A percentile compares a stretch with the other conserved stretches of the same genome.
These are phyloP conservation scores for Xenosphaeropsis pyriputrescens DNA, from an alignment of 2,329 filamentous ascomycete species.

Conservation along the genomic window DNA sequence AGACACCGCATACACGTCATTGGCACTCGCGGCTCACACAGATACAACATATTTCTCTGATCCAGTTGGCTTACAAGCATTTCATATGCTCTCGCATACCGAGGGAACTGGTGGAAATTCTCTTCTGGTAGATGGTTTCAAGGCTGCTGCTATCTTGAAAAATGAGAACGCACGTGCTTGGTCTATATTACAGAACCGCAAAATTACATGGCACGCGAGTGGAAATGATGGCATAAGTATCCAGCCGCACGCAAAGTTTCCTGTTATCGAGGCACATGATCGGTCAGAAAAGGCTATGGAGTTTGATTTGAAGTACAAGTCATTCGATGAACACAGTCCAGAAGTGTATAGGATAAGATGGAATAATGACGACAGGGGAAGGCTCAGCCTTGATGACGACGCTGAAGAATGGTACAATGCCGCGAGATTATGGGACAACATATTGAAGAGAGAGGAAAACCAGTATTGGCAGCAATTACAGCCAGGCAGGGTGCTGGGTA, in stretches of 20 bases:
- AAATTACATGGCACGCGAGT: conserved; percentile 67
- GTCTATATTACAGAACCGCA: conserved; percentile 34
- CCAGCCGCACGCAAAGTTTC: conserved; percentile 52
- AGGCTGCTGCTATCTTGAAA: conserved; percentile 47
- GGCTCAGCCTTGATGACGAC: conserved; percentile 24
- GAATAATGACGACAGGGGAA: conserved; percentile 84
- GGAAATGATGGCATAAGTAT: conserved; percentile 78
- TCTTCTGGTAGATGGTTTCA: conserved; percentile 76
- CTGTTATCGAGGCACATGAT: conserved; percentile 50
- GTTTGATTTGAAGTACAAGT: neutral
- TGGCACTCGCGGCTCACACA: conserved; percentile 72
- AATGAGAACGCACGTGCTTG: conserved; percentile 40
- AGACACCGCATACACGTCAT: conserved; percentile 82
- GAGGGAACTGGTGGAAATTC: conserved; percentile 56
- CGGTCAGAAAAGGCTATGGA: neutral
- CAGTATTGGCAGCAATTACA: conserved; percentile 71
- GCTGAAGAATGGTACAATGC: conserved; percentile 62
- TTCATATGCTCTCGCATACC: conserved; percentile 78
- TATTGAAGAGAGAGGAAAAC: conserved; percentile 48
- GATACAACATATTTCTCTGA: conserved; percentile 96
- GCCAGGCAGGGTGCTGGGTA: conserved; percentile 66
- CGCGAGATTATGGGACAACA: conserved; percentile 56
- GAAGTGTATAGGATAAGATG: conserved; percentile 46
- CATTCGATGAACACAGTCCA: no score
- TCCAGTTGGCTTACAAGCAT: conserved; percentile 78